These are phyloP conservation scores for Acorus calamus DNA, from an alignment of 106 monocot species.

Conservation along the genomic window DNA sequence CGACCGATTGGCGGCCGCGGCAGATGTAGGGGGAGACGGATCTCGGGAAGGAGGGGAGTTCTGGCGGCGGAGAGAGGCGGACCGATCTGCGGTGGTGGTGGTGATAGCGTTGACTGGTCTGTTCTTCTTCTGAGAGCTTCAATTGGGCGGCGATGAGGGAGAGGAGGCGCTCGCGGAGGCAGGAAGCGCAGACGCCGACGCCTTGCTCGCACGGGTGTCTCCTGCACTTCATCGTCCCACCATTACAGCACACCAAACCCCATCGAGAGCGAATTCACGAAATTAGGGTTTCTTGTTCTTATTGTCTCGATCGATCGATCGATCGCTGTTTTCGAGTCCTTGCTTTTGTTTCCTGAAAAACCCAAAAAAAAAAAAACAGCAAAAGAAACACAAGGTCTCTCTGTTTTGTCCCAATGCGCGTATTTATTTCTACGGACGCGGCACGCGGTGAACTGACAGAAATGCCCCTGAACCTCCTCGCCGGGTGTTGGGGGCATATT, in stretches of 20 bases:
- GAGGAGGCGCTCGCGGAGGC: constrained; percentile 47
- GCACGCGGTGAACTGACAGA: no score
- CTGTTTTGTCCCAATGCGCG: no score
- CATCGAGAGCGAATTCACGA: no score
- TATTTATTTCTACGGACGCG: no score
- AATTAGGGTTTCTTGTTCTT: no score
- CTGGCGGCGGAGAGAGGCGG: neutral
- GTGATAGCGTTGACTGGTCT: neutral
- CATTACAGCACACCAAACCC: neutral
- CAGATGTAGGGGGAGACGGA: constrained; percentile 28
- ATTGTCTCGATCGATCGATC: no score
- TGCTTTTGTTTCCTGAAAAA: no score
- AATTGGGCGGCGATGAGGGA: constrained; percentile 12
- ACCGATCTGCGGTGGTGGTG: neutral
- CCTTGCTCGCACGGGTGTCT: constrained; percentile 26
- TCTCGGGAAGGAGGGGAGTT: constrained; percentile 10
- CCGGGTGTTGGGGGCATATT: no score
- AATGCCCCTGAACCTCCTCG: no score
- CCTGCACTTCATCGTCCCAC: constrained; percentile 33
- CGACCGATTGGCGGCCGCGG: constrained; percentile 16
- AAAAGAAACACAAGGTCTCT: no score
- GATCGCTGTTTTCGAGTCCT: no score
- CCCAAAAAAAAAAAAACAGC: no score
- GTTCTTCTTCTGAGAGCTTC: neutral
- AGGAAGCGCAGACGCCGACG: constrained; percentile 38